These are phyloP conservation scores for Cordyceps tenuipes DNA, from an alignment of 2,329 filamentous ascomycete genomes.

Conservation along the genomic window DNA sequence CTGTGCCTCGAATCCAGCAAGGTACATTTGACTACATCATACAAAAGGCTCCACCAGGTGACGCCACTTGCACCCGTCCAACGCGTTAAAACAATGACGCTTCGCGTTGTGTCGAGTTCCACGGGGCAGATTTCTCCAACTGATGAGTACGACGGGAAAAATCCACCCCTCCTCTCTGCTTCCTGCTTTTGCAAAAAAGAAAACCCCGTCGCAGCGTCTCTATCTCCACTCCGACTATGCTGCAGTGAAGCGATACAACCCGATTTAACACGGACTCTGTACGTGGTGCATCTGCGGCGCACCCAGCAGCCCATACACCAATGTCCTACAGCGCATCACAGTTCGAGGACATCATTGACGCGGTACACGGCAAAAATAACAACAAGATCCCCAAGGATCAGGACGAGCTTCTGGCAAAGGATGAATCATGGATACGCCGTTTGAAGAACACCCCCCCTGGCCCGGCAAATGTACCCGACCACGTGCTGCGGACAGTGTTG, in stretches of 20 bases:
- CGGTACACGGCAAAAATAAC: slow-evolving; percentile 21
- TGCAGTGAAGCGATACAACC: not conserved
- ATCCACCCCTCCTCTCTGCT: too few species aligned
- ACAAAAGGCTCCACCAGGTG: slow-evolving; percentile 6
- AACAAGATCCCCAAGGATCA: slow-evolving; percentile 32
- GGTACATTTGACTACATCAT: too few species aligned
- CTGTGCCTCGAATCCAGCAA: too few species aligned
- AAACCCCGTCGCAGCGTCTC: not conserved
- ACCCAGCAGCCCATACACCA: not conserved
- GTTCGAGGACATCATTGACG: slow-evolving; percentile 16
- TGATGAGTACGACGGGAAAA: not conserved
- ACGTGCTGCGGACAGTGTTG: slow-evolving; percentile 26
- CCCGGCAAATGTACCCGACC: slow-evolving; percentile 25
- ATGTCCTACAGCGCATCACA: slow-evolving; percentile 10
- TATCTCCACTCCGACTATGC: not conserved
- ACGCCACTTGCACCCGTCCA: slow-evolving; percentile 6
- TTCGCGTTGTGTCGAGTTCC: slow-evolving; percentile 1
- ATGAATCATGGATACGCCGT: slow-evolving; percentile 29
- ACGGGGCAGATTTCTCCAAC: not conserved
- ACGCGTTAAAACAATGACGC: slow-evolving; percentile 2
- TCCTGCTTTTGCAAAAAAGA: not conserved
- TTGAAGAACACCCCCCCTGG: slow-evolving; percentile 19
- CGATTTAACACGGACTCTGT: not conserved
- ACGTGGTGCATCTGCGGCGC: not conserved
- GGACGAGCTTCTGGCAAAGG: slow-evolving; percentile 25